Base-by-base conservation (phyloP, 352 stramenopile species). In the Blastocystis sp. region DNA sequence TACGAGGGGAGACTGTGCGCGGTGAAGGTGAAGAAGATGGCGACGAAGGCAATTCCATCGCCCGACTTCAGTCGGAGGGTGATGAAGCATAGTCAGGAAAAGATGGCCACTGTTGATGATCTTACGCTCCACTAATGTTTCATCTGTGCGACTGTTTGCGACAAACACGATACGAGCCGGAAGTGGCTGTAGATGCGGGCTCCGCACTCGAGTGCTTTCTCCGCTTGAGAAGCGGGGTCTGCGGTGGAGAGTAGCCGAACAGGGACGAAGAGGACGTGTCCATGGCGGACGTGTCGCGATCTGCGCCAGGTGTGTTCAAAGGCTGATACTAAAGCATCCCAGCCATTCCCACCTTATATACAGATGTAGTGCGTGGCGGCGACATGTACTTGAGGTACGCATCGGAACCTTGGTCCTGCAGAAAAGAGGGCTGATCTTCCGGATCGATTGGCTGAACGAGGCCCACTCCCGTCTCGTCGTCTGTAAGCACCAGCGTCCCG, bases 21-120 rank as follows among this genome's bases (percentile, higher is more conserved):
- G 1, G 67, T 88, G 21, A 56, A 88, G 41, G 78, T 88, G 19
- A 88, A 88, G 78, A 88, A 84, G 61, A 84, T 84, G 74, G 61
- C 74, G 1, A 69, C 74, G 23, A 84, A 84, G 41, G 74, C 56
- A 45, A 84, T 84, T 52, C 74, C 74, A n/a, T 84, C 74, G n/a
- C 74, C 74, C 19, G 74, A 84, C 66, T 84, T 84, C 43, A 70
- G 56, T 84, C 74, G 74, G 17, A 52, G 74, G 17, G 74, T 84
- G 21, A 84, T 84, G 74, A 84, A 84, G 53, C 74, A 84, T 59
- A 84, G 74, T 67, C n/a, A 84, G 28, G 56, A 84, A 38, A 34
- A 67, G 23, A 14, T 53, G 19, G 52, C 60, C 3, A 28, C 34
- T 21, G 60, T 84, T 7, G 74, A 84, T 38, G 40, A 28, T 67